Evolutionary conservation across 1,284 basidiomycete species (phyloP).

Genomic region (Tausonia pullulans): DNA sequence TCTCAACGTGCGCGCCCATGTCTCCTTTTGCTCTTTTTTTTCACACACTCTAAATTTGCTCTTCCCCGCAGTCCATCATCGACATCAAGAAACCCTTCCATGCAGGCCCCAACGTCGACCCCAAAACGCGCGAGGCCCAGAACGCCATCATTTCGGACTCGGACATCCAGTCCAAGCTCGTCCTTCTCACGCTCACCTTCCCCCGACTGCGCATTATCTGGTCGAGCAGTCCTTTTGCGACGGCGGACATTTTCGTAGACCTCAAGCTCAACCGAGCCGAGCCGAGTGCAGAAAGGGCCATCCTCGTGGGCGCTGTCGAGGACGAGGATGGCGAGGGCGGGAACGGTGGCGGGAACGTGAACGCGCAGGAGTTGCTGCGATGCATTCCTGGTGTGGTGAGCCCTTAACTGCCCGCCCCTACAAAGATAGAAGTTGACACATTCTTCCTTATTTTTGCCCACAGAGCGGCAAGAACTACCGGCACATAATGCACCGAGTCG

Average conservation of each 20-base stretch:
- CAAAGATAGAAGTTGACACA: not conserved
- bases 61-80: constrained; percentile 5
- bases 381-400: constrained; percentile 42
- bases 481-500: constrained; percentile 63
- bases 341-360: constrained; percentile 43
- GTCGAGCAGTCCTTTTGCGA: constrained; percentile 90
- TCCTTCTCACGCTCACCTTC: constrained; percentile 77
- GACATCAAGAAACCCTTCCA: constrained; percentile 3
- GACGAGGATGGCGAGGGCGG: constrained; percentile 53
- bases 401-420: not conserved
- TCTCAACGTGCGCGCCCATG: constrained; percentile 50
- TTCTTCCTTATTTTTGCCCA: not conserved
- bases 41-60: not conserved
- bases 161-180: constrained; percentile 76
- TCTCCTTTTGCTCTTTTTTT: constrained; percentile 27
- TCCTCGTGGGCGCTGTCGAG: constrained; percentile 68
- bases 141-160: constrained; percentile 21
- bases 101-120: not conserved
- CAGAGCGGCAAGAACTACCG: constrained; percentile 54
- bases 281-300: constrained; percentile 64
- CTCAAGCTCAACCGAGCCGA: constrained; percentile 75
- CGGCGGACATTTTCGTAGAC: constrained; percentile 83
- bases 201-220: constrained; percentile 88
- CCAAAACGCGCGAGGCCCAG: not conserved
- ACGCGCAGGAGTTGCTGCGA: constrained; percentile 63